Evolutionary conservation across 306 rosid genomes (phyloP), one percentile per base, ranked within the genome.

Genomic region (Arachis hypogaea): DNA sequence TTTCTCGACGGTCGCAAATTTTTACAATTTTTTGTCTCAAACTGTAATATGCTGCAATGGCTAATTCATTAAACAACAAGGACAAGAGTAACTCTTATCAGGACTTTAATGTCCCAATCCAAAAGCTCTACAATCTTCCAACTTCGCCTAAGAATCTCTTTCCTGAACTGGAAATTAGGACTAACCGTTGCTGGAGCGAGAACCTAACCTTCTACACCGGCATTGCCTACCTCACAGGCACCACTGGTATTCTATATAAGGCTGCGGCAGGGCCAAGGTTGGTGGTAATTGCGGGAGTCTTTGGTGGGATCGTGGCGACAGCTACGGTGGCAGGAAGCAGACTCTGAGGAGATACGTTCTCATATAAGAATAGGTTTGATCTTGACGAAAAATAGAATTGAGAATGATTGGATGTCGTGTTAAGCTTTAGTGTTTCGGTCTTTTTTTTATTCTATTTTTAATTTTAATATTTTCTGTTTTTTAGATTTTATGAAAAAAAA

Each of bases 171-270:
- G 88, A 85, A 5, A 42, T 80, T 44, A 85, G 75, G 68, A 22
- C 22, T 22, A 22, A 22, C 80, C 95, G 92, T 36, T 83, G 92
- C 7, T 89, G 92, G 90, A 87, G 87, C 68, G 92, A 87, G 51
- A 89, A 87, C 14, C 81, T 87, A 63, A 87, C 80, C 66, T 89
- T 81, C 78, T 89, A 85, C 85, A 87, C 96, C 44, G 92, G 96
- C 47, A 57, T 78, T 57, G 88, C 82, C 40, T 89, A 89, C 82
- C 57, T 85, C 47, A 72, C 92, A 46, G 96, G 96, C 0, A 87
- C 96, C 16, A 87, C 92, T 29, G 96, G 96, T 7, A 88, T 88
- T 1, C 71, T 89, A 40, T 89, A 85, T 55, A 76, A 82, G 54
- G 92, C 87, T 6, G 90, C 90, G 3, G 70, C 1, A 22, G 92